These are phyloP conservation scores for Leersia perrieri DNA, from an alignment of 176 grass and related monocot genomes.

Conservation along the genomic window DNA sequence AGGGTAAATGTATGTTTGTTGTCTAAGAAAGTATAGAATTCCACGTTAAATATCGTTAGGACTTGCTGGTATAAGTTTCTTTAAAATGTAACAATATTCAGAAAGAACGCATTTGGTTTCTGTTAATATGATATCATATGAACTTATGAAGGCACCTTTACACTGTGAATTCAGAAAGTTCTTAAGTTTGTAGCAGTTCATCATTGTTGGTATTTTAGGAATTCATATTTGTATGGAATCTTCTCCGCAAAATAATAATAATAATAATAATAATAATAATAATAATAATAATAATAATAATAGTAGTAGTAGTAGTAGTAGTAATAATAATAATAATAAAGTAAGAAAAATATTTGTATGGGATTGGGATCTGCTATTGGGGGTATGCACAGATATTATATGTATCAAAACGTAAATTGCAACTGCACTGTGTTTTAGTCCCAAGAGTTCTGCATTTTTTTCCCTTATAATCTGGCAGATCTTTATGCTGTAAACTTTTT, in stretches of 20 bases:
- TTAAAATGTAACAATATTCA: constrained; percentile 14
- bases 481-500: neutral
- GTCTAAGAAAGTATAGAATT: neutral
- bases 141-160: neutral
- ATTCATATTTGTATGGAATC: neutral
- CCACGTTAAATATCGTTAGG: constrained; percentile 3
- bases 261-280: too few relatives aligned
- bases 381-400: neutral
- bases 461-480: constrained; percentile 12
- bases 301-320: too few relatives aligned
- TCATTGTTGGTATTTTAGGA: neutral
- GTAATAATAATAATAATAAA: too few relatives aligned
- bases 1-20: neutral
- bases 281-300: too few relatives aligned
- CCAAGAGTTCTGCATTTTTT: constrained; percentile 1
- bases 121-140: neutral
- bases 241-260: too few relatives aligned
- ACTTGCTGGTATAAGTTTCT: neutral
- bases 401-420: constrained; percentile 12
- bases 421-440: neutral
- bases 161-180: neutral
- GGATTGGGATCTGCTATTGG: neutral
- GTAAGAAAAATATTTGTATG: too few relatives aligned
- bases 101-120: neutral
- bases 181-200: neutral